Conservation (phyloP, 495 filamentous ascomycete genomes). For the Penicillium herquei region DNA sequence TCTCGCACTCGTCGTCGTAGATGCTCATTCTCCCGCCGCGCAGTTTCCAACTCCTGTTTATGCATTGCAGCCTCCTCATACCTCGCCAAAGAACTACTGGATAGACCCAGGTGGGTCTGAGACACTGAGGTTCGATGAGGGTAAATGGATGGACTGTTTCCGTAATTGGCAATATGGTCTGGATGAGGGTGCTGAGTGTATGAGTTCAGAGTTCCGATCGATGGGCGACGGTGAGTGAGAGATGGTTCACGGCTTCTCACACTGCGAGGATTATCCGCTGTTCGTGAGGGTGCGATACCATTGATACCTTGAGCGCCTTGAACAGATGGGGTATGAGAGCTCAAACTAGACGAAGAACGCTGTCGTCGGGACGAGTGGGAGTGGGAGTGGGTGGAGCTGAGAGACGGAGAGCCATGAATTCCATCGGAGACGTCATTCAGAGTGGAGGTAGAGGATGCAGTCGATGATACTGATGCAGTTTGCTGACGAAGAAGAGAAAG, state of each 20-base stretch:
- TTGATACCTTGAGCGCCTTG: slow-evolving; percentile 44
- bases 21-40: slow-evolving; percentile 77
- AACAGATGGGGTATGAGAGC: slow-evolving; percentile 48
- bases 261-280: slow-evolving; percentile 12
- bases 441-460: slow-evolving; percentile 70
- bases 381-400: slow-evolving; percentile 53
- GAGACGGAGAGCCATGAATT: slow-evolving; percentile 43
- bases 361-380: slow-evolving; percentile 59
- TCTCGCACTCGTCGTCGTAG: slow-evolving; percentile 72
- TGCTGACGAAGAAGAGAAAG: slow-evolving; percentile 76
- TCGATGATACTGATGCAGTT: slow-evolving; percentile 78
- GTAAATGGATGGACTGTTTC: slow-evolving; percentile 26
- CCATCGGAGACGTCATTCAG: slow-evolving; percentile 53
- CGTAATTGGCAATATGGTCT: slow-evolving; percentile 28
- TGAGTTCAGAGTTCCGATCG: slow-evolving; percentile 36
- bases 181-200: slow-evolving; percentile 30
- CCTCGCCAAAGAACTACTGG: slow-evolving; percentile 29
- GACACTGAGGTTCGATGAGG: slow-evolving; percentile 33
- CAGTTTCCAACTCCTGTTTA: slow-evolving; percentile 66
- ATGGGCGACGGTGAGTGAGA: slow-evolving; percentile 42
- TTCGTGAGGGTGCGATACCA: slow-evolving; percentile 48
- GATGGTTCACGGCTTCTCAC: slow-evolving; percentile 43
- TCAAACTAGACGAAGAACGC: slow-evolving; percentile 63
- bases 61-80: slow-evolving; percentile 73
- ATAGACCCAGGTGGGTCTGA: slow-evolving; percentile 27